Conservation (phyloP, 805 yeast species). For the Vanderwaltozyma yarrowii region DNA sequence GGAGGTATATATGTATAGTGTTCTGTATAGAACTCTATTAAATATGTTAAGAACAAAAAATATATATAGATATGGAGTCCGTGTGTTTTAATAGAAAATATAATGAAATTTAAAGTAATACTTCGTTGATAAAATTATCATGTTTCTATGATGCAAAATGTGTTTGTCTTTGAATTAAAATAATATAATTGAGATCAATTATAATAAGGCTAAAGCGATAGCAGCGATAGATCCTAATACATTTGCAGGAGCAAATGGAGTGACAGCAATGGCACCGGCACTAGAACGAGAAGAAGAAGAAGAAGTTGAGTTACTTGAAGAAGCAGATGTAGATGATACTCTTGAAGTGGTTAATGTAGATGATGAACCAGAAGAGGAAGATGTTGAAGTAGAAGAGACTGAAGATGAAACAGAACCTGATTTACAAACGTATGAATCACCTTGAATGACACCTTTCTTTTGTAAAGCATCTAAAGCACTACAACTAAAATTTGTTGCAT, state of each 20-base stretch:
- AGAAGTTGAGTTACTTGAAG: too few species aligned
- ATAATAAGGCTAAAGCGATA: conserved; percentile 2
- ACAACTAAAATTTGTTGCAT: conserved; percentile 70
- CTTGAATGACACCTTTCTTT: conserved; percentile 75
- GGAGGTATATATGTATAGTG: too few species aligned
- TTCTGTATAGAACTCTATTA: too few species aligned
- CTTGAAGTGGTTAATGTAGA: not conserved
- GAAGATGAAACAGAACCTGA: conserved; percentile 47
- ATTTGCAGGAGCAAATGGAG: not conserved
- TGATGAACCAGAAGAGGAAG: not conserved
- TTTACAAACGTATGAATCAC: conserved; percentile 73
- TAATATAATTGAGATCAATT: not conserved
- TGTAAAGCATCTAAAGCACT: conserved; percentile 59
- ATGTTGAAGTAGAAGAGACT: not conserved
- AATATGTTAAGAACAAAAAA: too few species aligned
- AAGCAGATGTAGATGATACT: conserved; percentile 1
- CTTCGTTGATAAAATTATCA: too few species aligned
- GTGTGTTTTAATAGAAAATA: too few species aligned
- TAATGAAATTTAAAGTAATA: too few species aligned
- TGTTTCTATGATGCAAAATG: too few species aligned
- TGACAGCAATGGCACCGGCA: conserved; percentile 2
- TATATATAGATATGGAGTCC: too few species aligned
- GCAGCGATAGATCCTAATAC: conserved; percentile 3
- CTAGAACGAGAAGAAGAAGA: not conserved
- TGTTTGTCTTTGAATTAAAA: too few species aligned